Base-by-base conservation (phyloP, 2,329 filamentous ascomycete species). In the Stromatinia cepivora region DNA sequence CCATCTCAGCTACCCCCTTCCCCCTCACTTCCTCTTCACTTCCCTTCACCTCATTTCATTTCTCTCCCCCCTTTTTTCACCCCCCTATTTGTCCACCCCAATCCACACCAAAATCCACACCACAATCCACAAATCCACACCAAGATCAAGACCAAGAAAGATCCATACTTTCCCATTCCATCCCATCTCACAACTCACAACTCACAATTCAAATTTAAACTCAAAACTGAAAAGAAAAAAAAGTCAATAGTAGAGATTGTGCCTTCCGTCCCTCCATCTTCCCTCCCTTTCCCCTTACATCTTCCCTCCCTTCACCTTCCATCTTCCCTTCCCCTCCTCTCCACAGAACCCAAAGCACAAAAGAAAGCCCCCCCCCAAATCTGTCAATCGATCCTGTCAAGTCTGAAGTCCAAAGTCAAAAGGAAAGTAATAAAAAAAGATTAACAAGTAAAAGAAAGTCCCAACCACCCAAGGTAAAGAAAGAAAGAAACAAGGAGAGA, bases 371-470 rank as follows among this genome's bases (percentile, higher is more conserved):
- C 13, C 31, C 45, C n/a, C 59, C 31, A 36, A 50, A 42, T 48
- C 28, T n/a, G 53, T 57, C 59, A 63, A 45, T 48, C 59, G 34
- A 62, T 48, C 45, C 59, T n/a, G 31, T 62, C 58, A 64, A 64
- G 36, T 39, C n/a, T n/a, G n/a, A n/a, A n/a, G n/a, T n/a, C n/a
- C 11, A 42, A 58, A 58, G 56, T 46, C 28, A 63, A 63, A 63
- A 48, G 45, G 39, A 53, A 64, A 11, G n/a, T n/a, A n/a, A n/a
- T n/a, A n/a, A 42, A 42, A 15, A 42, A 42, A 42, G 39, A 52
- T 36, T 57, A 36, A 28, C 39, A 39, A 36, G 52, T 31, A 64
- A 50, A 50, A 31, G 22, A 64, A 53, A 57, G 53, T 42, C 39
- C 39, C n/a, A 17, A 50, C 57, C 22, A 54, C 15, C 31, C 25